Percentiles rank a stretch among this genome's conserved stretches.
Conservation (phyloP, 1,284 basidiomycete genomes). For the Xerocomus amazonicus region DNA sequence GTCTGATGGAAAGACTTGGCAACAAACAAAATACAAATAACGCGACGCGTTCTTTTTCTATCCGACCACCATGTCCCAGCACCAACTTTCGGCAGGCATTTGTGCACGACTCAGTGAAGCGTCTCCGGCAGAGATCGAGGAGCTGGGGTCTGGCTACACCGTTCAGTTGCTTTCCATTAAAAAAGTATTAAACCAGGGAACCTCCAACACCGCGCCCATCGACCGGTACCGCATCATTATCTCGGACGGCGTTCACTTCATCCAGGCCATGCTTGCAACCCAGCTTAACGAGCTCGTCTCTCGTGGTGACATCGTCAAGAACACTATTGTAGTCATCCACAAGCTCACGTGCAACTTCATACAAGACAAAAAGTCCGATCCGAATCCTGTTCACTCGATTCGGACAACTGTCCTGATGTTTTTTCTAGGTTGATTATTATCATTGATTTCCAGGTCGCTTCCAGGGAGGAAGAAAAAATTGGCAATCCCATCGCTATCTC, state of each 20-base stretch:
- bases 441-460: slow-evolving; percentile 64
- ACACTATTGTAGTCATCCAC: slow-evolving; percentile 72
- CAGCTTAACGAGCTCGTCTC: slow-evolving; percentile 82
- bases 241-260: slow-evolving; percentile 79
- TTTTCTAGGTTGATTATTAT: slow-evolving; percentile 77
- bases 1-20: too few species aligned
- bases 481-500: slow-evolving; percentile 60
- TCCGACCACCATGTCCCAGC: slow-evolving; percentile 33
- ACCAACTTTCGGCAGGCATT: slow-evolving; percentile 53
- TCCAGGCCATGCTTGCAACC: slow-evolving; percentile 94
- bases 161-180: slow-evolving; percentile 84
- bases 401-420: slow-evolving; percentile 5
- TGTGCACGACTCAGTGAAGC: slow-evolving; percentile 49
- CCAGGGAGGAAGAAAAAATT: slow-evolving; percentile 61
- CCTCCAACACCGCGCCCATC: slow-evolving; percentile 34
- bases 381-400: slow-evolving; percentile 23
- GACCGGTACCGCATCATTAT: slow-evolving; percentile 73
- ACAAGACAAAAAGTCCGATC: slow-evolving; percentile 77
- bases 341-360: slow-evolving; percentile 84
- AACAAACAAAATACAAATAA: slow-evolving; percentile 19
- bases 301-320: slow-evolving; percentile 64
- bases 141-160: slow-evolving; percentile 57
- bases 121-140: slow-evolving; percentile 45
- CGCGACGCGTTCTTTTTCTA: slow-evolving; percentile 14
- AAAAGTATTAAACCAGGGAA: slow-evolving; percentile 52